Base-by-base conservation (phyloP, 1,284 basidiomycete genomes). In the Irpex sp. region DNA sequence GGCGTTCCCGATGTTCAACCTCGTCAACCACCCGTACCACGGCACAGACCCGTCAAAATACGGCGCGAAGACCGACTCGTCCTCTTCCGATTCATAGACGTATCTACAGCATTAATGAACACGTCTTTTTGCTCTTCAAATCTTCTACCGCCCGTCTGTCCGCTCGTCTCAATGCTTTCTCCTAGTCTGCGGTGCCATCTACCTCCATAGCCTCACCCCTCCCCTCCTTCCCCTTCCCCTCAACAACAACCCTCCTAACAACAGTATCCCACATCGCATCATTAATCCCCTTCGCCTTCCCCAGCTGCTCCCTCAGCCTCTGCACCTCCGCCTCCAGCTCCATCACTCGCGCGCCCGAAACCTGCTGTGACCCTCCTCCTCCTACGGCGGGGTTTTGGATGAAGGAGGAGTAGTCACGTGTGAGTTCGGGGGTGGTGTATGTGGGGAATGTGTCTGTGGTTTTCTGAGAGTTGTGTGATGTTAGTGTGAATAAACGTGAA, bases 241-340 rank as follows among this genome's bases (percentile, higher is more conserved):
- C 74, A 28, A 73, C 71, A 4, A 88, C 73, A n/a, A 85, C 72
- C 59, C 75, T 80, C 64, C 86, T 83, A 35, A 91, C 87, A 3
- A 95, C 83, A 1, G 82, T 84, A 66, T 90, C 88, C 94, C 94
- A 96, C 88, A 96, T 95, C 58, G 83, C 81, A 69, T 95, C 92
- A 67, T 96, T 96, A 61, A 95, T 81, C 37, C 86, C 84, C 69
- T 92, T 91, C 4, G 94, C 94, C 70, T 86, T 88, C 28, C 84
- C 84, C 1, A 96, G 76, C 65, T 93, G 87, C 54, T 83, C 81
- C 37, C 80, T 82, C 61, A 95, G 73, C 21, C 73, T 75, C 58
- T 78, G 77, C 8, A 94, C 81, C 71, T 96, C 92, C 2, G 76
- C 74, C 72, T 93, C 87, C 0, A 96, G 82, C 65, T 87, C 84